phyloP scores from a whole-genome alignment of 805 yeast genomes.

The Teunomyces gatunensis region DNA sequence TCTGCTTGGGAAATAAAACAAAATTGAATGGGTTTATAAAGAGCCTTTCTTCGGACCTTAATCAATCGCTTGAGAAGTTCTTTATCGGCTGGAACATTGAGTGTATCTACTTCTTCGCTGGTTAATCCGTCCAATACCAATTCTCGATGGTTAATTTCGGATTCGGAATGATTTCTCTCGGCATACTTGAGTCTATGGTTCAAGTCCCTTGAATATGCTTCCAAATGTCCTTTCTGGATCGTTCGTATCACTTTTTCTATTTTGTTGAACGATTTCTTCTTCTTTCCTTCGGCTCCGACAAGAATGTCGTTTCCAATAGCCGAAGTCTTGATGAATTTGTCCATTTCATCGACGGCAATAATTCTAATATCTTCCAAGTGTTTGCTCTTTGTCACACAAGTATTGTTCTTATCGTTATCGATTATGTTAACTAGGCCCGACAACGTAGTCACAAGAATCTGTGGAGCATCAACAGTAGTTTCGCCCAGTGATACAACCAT shows the following conservation, averaged over 20 bases:
- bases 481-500: neutral
- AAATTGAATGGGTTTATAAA: conserved; percentile 24
- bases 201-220: conserved; percentile 6
- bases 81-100: neutral
- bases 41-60: conserved; percentile 13
- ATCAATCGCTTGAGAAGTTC: conserved; percentile 10
- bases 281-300: conserved; percentile 9
- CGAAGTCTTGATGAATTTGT: conserved; percentile 14
- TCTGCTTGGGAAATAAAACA: conserved; percentile 18
- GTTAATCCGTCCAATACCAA: neutral
- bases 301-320: conserved; percentile 7
- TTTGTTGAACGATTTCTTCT: conserved; percentile 13
- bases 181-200: conserved; percentile 4
- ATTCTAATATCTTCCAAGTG: conserved; percentile 12
- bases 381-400: neutral
- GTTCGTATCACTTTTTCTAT: conserved; percentile 10
- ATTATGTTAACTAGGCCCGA: conserved; percentile 9
- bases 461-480: conserved; percentile 10
- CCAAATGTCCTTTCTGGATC: conserved; percentile 12
- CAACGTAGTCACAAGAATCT: conserved; percentile 19
- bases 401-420: conserved; percentile 1
- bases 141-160: neutral
- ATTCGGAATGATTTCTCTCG: neutral
- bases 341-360: conserved; percentile 25
- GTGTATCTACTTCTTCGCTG: neutral